Evolutionary conservation across 768 basidiomycete species (phyloP), one percentile per base, ranked within the genome.

Genomic region (Leucogyrophana mollusca): DNA sequence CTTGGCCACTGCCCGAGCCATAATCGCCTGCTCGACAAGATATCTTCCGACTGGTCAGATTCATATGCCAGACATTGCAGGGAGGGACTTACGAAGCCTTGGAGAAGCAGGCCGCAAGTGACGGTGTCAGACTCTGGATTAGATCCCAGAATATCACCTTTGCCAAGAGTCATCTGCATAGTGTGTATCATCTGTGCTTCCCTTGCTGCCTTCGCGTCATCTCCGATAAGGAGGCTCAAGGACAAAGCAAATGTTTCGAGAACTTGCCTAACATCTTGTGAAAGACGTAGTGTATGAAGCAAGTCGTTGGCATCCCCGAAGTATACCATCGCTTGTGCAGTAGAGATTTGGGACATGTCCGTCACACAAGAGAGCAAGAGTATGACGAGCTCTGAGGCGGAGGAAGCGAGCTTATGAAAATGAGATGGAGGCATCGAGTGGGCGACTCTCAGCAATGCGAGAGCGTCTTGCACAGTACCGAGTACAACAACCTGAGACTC

Each of bases 181-280:
- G 68, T 78, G 43, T 87, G 85, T 68, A 86, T 78, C 64, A 86
- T 74, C 48, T 87, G 84, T 13, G 83, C 79, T 64, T 89, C 85
- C 46, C 79, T 71, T n/a, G 81, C 76, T 38, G 73, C 76, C 59
- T 85, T 87, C 20, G 77, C 79, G 46, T 88, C 86, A 53, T 87
- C 85, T 32, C 82, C 83, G 24, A 86, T 72, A 23, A 82, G 55
- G 49, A 84, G 69, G 45, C 78, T 78, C 35, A 89, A 61, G 4
- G 80, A 78, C 30, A 87, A 57, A 3, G 72, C 70, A 54, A 84
- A 83, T 9, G 69, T 68, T 51, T 88, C 85, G 20, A 89, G 59
- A 23, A 76, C 74, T 47, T 78, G 78, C 47, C 80, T 73, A 39
- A 81, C 69, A 34, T 73, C 72, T 9, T 69, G 62, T n/a, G 73